Evolutionary conservation across 192 early-diverging fungal species (phyloP), one percentile per base, ranked within the genome.

Genomic region (Anaeromyces robustus): DNA sequence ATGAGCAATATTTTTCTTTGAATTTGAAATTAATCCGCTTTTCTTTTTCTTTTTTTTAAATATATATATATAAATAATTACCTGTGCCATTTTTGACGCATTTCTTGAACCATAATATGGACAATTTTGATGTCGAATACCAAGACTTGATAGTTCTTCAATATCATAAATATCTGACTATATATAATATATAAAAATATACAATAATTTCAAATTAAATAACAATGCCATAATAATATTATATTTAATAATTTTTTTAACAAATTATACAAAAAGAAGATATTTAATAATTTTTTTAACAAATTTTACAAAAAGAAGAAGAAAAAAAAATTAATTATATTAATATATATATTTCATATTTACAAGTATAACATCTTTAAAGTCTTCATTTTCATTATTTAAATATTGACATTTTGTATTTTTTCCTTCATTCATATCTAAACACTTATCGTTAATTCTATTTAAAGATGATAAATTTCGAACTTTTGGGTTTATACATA

Each of bases 41-140:
- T 29, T 29, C 32, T 77, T 30, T 5, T 29, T 29, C 17, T 29
- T 30, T 43, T 18, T n/a, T 29, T 77, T 43, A 34, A 17, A 6
- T 12, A 22, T 22, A 14, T 79, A 39, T 77, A 80, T 84, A 19
- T 41, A 30, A 34, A 12, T 30, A 30, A 81, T 17, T 84, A 88
- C 90, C 80, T 92, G 87, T 68, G 89, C 85, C 29, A 86, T 84
- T 37, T 84, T 82, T 31, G 88, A 87, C 0, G 90, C 86, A 16
- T 88, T 83, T 16, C 96, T 85, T 11, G 92, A 84, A 22, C 94
- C 96, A 82, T 97, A 97, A 82, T 98, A 97, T 0, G 96, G 91
- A 82, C 95, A 97, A 0, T 88, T 88, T 12, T 84, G 77, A 3
- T 88, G 81, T 29, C 85, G 79, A 29, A 86, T 84, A 1, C 95